phyloP scores from a whole-genome alignment of 495 filamentous ascomycete genomes.

The Melanomma pulvis-pyrius region DNA sequence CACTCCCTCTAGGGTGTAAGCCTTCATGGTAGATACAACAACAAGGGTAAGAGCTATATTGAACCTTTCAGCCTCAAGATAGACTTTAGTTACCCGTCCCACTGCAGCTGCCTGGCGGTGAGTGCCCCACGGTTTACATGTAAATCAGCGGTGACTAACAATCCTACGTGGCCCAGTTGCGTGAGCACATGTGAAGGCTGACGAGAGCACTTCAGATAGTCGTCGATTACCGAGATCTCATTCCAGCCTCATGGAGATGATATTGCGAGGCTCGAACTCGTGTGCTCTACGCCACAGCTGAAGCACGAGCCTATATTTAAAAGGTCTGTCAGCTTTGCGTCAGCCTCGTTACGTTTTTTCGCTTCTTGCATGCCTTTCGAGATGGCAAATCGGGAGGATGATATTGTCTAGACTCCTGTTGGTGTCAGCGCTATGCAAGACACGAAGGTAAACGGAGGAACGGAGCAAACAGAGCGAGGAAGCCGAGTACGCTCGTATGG shows the following conservation, averaged over 20 bases:
- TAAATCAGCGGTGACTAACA: too few species aligned
- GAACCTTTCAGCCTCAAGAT: too few species aligned
- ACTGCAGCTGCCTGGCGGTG: too few species aligned
- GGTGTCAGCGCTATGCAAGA: conserved; percentile 6
- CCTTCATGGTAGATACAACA: neutral
- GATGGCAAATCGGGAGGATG: neutral
- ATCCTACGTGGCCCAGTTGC: too few species aligned
- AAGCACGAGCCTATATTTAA: neutral
- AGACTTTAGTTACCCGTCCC: too few species aligned
- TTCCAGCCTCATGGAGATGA: neutral
- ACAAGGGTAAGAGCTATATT: too few species aligned
- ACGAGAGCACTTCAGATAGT: neutral
- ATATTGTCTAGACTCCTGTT: conserved; percentile 1
- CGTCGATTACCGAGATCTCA: neutral
- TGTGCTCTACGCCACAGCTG: neutral
- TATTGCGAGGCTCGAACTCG: neutral
- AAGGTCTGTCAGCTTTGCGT: neutral
- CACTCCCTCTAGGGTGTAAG: too few species aligned
- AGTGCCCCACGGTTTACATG: too few species aligned
- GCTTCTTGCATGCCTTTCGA: neutral
- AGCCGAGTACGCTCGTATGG: too few species aligned
- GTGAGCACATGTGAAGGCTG: neutral
- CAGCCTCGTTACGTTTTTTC: neutral
- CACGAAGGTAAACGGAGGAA: neutral
- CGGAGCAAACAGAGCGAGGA: too few species aligned